Evolutionary conservation across 352 stramenopile species (phyloP).

Genomic region (Globisporangium yorkense): DNA sequence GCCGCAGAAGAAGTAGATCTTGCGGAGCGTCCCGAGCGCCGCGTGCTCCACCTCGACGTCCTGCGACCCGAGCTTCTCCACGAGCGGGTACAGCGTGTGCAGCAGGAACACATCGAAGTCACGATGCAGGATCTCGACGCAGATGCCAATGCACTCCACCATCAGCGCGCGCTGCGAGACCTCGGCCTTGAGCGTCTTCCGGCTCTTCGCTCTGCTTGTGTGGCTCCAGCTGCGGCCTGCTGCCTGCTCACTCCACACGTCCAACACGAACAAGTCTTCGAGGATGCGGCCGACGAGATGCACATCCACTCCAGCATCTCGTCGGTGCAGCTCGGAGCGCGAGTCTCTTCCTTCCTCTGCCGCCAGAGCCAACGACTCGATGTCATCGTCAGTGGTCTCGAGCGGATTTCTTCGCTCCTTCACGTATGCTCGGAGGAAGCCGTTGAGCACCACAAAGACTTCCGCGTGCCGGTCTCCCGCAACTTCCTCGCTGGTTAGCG

Average conservation of each 20-base stretch:
- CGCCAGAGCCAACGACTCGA: not conserved
- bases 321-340: not conserved
- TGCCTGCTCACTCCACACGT: conserved; percentile 31
- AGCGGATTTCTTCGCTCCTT: not conserved
- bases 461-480: conserved; percentile 20
- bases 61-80: conserved; percentile 73
- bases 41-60: conserved; percentile 59
- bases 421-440: conserved; percentile 38
- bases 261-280: conserved; percentile 59
- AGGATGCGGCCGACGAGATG: conserved; percentile 68
- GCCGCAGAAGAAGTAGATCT: conserved; percentile 53
- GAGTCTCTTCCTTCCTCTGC: not conserved
- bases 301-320: conserved; percentile 27
- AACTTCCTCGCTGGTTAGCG: conserved; percentile 17
- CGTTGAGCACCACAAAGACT: conserved; percentile 59
- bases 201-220: not conserved
- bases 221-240: not conserved
- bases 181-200: conserved; percentile 9
- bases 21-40: conserved; percentile 60
- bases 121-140: conserved; percentile 48
- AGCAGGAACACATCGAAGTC: conserved; percentile 64
- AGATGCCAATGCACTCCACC: conserved; percentile 71
- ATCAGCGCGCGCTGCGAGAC: conserved; percentile 54
- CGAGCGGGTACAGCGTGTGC: conserved; percentile 68
- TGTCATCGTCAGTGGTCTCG: not conserved